A percentile compares a stretch with the other conserved stretches of the same genome.
Conservation (phyloP, 2,329 filamentous ascomycete genomes). For the Sordariomycetes sp. region DNA sequence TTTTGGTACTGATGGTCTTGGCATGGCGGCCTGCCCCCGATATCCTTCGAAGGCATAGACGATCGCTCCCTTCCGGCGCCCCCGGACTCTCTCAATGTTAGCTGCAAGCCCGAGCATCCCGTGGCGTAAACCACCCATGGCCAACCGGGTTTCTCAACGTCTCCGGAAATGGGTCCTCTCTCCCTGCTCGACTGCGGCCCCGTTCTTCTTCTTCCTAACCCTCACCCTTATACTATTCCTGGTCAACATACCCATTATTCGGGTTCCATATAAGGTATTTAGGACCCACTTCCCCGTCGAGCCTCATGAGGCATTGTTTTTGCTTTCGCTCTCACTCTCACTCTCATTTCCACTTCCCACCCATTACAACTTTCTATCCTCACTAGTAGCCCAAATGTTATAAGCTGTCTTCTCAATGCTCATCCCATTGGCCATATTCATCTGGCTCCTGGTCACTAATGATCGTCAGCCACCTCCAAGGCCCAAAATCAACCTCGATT, state of each 20-base stretch:
- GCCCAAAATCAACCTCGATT: conserved; percentile 23
- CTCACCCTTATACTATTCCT: not conserved
- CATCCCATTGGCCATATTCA: not conserved
- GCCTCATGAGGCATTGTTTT: not conserved
- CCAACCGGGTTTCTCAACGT: not conserved
- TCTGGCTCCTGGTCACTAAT: not conserved
- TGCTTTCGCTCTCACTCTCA: not conserved
- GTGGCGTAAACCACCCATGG: too few species aligned
- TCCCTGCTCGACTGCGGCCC: not conserved
- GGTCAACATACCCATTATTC: not conserved
- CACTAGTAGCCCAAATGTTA: not conserved
- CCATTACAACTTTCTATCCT: not conserved
- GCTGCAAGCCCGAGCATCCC: too few species aligned
- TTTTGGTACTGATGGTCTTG: too few species aligned
- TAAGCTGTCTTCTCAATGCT: not conserved
- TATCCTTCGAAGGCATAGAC: too few species aligned
- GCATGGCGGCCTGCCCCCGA: too few species aligned
- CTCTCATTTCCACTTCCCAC: not conserved
- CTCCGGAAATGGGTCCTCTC: not conserved
- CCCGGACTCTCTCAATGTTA: too few species aligned
- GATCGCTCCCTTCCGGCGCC: too few species aligned
- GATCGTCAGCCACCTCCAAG: not conserved
- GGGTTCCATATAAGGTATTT: not conserved
- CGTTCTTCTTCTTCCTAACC: not conserved
- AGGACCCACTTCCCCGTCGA: not conserved